A percentile compares a stretch with the other conserved stretches of the same genome.
phyloP scores from a whole-genome alignment of 768 basidiomycete genomes.

The Amanita rimosa region DNA sequence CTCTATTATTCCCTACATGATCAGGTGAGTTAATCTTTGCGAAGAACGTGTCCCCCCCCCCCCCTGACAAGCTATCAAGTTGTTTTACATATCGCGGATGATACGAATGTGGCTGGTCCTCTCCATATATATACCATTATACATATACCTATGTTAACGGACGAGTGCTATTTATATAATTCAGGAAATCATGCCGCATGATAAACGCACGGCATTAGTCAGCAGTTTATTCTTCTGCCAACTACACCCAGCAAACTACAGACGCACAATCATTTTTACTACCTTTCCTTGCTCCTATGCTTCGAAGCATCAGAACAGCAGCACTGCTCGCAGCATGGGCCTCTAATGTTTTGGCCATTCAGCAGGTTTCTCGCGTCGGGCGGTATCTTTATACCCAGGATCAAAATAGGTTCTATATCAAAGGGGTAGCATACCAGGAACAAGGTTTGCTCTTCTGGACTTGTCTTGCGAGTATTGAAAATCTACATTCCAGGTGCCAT shows the following conservation, averaged over 20 bases:
- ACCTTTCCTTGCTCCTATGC: constrained; percentile 13
- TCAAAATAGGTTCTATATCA: constrained; percentile 79
- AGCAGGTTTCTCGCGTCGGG: constrained; percentile 57
- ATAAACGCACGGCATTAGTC: not conserved
- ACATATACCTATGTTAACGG: not conserved
- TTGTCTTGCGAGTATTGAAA: not conserved
- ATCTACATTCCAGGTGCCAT: constrained; percentile 21
- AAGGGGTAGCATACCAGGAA: constrained; percentile 76
- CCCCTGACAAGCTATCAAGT: constrained; percentile 22
- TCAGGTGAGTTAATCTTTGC: constrained; percentile 39
- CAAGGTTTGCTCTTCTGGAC: constrained; percentile 35
- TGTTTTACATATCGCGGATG: constrained; percentile 46
- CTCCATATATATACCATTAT: not conserved
- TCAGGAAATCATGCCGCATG: too few relatives aligned
- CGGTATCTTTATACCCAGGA: constrained; percentile 72
- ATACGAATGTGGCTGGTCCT: not conserved
- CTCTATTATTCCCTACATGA: constrained; percentile 65
- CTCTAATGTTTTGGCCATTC: constrained; percentile 50
- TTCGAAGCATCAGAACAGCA: constrained; percentile 16
- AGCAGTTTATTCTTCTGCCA: constrained; percentile 4
- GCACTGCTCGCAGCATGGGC: constrained; percentile 27
- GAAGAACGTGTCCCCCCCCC: not conserved
- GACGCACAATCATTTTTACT: not conserved
- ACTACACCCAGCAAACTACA: not conserved
- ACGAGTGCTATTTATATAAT: not conserved